Base-by-base conservation (phyloP, 495 filamentous ascomycete genomes). In the Penicillium flavigenum region DNA sequence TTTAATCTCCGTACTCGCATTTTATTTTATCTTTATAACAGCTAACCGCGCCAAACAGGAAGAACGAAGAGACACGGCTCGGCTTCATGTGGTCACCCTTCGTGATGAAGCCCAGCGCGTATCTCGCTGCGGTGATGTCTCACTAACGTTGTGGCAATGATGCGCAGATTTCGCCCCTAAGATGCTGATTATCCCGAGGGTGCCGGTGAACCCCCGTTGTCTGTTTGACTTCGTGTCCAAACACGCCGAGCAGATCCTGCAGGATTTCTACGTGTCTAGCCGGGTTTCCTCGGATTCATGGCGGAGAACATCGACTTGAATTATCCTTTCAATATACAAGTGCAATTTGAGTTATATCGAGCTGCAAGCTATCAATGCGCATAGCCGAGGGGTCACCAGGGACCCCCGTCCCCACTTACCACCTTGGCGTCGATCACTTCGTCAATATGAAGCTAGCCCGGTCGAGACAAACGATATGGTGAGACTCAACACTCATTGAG, bases 391-490 rank as follows among this genome's bases (percentile, higher is more conserved):
- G 71, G 27, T 80, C 70, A 66, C 81, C 79, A 6, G 72, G 17
- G 67, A 32, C 82, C 81, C 2, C 81, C 80, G 19, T 55, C 62
- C 0, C 80, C 79, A 54, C 80, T 72, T 6, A 81, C 76, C 5
- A 84, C 67, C 59, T 79, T 82, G 5, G 72, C 79, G 12, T 71
- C 70, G 16, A 85, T 65, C 46, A 83, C 59, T 54, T 79, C 76
- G 60, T 81, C 81, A 7, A 82, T 65, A 0, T 80, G 82, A 44
- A 86, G 73, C 48, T 82, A 80, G 0, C 73, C 77, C 57, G 85
- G 56, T 26, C 69, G 66, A 41, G 67, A 65, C 66, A 66, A 22
- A 81, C 64, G 26, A 85, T 68, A 67, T 83, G 79, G 58, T 85
- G 79, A 26, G 22, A 27, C 43, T 45, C 6, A 27, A 26, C n/a